A percentile compares a stretch with the other conserved stretches of the same genome.
Conservation (phyloP, 2,329 filamentous ascomycete genomes). For the Davidsoniella australis region DNA sequence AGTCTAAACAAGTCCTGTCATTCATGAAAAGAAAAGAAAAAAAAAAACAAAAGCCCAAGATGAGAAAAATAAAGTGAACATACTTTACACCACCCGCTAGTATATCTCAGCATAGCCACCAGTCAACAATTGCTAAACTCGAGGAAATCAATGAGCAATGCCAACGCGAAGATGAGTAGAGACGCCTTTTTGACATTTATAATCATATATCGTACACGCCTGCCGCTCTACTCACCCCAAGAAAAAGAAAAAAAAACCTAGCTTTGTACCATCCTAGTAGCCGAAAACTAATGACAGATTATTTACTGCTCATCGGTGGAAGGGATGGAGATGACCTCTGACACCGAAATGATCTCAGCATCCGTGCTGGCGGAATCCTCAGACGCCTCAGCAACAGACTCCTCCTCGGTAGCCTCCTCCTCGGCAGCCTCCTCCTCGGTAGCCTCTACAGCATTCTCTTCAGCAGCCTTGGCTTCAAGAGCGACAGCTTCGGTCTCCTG, state of each 20-base stretch:
- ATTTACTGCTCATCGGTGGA: background rate
- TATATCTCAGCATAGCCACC: no score
- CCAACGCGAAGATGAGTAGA: no score
- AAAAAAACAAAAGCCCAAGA: no score
- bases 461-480: background rate
- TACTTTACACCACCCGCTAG: background rate
- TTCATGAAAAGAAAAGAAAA: background rate
- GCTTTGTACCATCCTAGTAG: no score
- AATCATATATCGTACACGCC: conserved; percentile 6
- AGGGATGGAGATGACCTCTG: background rate
- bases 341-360: conserved; percentile 1
- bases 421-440: background rate
- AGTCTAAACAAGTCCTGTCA: no score
- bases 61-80: background rate
- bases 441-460: background rate
- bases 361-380: conserved; percentile 4
- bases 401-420: background rate
- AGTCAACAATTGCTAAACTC: no score
- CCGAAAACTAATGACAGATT: background rate
- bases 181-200: conserved; percentile 4
- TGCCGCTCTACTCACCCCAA: background rate
- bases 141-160: no score
- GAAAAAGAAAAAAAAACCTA: background rate
- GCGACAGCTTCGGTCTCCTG: background rate
- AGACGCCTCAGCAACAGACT: background rate